Conservation (phyloP, 2,329 filamentous ascomycete species). For the Nigrograna mackinnonii region DNA sequence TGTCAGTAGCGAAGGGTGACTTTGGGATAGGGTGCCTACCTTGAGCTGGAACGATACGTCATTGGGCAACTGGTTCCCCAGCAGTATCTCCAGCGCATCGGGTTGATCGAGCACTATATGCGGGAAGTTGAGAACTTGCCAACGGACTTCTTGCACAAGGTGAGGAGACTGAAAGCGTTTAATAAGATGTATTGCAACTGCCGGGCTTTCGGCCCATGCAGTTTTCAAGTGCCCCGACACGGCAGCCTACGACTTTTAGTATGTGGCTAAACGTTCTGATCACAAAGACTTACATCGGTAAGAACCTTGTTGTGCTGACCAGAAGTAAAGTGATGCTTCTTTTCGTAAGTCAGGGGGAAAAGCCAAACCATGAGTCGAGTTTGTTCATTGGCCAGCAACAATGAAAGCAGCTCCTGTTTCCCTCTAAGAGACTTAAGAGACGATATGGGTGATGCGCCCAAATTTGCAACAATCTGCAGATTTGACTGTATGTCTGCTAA, state of each 20-base stretch:
- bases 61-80: constrained; percentile 73
- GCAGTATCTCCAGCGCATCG: constrained; percentile 79
- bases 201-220: constrained; percentile 85
- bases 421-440: constrained; percentile 68
- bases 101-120: constrained; percentile 81
- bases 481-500: constrained; percentile 73
- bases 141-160: constrained; percentile 75
- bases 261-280: too few relatives aligned
- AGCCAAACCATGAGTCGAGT: constrained; percentile 87
- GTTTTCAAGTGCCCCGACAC: constrained; percentile 71
- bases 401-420: constrained; percentile 81
- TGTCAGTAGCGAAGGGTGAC: constrained; percentile 11
- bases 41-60: constrained; percentile 87
- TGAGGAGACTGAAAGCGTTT: constrained; percentile 77
- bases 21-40: constrained; percentile 48
- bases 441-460: constrained; percentile 54
- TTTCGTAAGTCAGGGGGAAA: constrained; percentile 72
- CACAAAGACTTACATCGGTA: constrained; percentile 39
- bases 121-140: constrained; percentile 78
- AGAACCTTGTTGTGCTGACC: constrained; percentile 46
- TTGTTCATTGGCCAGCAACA: constrained; percentile 84
- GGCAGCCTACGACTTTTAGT: constrained; percentile 49
- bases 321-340: constrained; percentile 54
- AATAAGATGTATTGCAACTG: constrained; percentile 83
- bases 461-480: constrained; percentile 65